Evolutionary conservation across 129 eudicot species (phyloP).

Genomic region (Artemisia tridentata): DNA sequence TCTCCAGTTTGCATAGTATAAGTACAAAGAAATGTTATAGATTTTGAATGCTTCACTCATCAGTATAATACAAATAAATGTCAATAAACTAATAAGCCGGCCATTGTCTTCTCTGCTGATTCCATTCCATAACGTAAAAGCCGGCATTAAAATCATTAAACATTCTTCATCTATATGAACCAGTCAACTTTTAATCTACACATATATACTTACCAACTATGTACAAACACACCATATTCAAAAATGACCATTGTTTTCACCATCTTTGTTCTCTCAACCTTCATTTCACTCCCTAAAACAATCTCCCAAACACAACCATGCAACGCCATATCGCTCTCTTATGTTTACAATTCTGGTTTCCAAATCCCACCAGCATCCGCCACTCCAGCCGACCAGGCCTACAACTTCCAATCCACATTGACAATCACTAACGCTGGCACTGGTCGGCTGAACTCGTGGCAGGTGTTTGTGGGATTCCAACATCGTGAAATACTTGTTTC

Average conservation of each 20-base stretch:
- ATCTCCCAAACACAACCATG: constrained; percentile 47
- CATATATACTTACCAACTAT: constrained; percentile 8
- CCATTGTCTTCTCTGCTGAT: constrained; percentile 11
- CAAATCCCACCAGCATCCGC: constrained; percentile 41
- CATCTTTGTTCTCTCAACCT: constrained; percentile 9
- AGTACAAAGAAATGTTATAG: background rate
- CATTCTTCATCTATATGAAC: constrained; percentile 23
- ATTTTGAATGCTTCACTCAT: no score
- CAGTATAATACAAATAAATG: background rate
- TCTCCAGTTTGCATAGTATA: background rate
- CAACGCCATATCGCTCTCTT: constrained; percentile 52
- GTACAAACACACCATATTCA: background rate
- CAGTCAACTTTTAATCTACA: constrained; percentile 17
- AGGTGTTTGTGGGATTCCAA: constrained; percentile 56
- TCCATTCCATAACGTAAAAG: background rate
- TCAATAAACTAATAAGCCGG: constrained; percentile 7
- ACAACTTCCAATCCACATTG: constrained; percentile 56
- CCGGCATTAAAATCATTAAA: constrained; percentile 24
- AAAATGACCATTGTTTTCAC: constrained; percentile 35
- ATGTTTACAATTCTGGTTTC: constrained; percentile 40
- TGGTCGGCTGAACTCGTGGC: constrained; percentile 51
- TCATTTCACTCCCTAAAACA: constrained; percentile 31
- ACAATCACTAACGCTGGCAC: constrained; percentile 48
- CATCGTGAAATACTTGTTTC: constrained; percentile 61
- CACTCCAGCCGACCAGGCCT: constrained; percentile 41